phyloP scores from a whole-genome alignment of 2,329 filamentous ascomycete genomes.

The Tolypocladium paradoxum region DNA sequence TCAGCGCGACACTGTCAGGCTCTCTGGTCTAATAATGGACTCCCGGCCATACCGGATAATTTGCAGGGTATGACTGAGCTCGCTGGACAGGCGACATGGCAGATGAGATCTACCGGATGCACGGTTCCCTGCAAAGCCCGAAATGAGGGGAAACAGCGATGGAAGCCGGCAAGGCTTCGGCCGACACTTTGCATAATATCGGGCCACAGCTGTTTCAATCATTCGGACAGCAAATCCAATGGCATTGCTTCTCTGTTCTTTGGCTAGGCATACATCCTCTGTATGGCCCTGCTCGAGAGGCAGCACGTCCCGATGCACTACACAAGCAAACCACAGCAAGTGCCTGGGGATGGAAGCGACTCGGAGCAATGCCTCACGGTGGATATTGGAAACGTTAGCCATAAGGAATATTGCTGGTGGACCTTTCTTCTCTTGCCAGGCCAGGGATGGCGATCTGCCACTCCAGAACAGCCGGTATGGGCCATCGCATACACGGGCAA shows the following conservation, averaged over 20 bases:
- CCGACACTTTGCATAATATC: neutral
- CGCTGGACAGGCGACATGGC: neutral
- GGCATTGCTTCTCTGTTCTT: conserved; percentile 3
- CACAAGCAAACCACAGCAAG: neutral
- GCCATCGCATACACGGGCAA: conserved; percentile 2
- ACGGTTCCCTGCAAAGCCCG: neutral
- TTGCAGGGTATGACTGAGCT: neutral
- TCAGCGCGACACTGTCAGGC: neutral
- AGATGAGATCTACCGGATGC: neutral
- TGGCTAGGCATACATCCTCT: conserved; percentile 3
- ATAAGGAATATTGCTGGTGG: conserved; percentile 3
- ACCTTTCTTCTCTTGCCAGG: neutral
- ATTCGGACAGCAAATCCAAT: conserved; percentile 2
- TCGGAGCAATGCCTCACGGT: neutral
- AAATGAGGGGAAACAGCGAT: neutral
- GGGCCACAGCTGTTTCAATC: neutral
- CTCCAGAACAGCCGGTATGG: neutral
- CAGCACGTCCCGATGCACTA: conserved; percentile 2
- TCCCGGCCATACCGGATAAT: neutral
- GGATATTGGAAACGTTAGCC: neutral
- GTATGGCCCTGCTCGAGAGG: conserved; percentile 1
- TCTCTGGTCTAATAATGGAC: neutral
- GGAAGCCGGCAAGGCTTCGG: neutral
- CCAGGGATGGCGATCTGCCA: conserved; percentile 1
- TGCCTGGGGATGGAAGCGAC: neutral